These are phyloP conservation scores for Dipteronia dyeriana DNA, from an alignment of 345 rosid genomes.

Conservation along the genomic window DNA sequence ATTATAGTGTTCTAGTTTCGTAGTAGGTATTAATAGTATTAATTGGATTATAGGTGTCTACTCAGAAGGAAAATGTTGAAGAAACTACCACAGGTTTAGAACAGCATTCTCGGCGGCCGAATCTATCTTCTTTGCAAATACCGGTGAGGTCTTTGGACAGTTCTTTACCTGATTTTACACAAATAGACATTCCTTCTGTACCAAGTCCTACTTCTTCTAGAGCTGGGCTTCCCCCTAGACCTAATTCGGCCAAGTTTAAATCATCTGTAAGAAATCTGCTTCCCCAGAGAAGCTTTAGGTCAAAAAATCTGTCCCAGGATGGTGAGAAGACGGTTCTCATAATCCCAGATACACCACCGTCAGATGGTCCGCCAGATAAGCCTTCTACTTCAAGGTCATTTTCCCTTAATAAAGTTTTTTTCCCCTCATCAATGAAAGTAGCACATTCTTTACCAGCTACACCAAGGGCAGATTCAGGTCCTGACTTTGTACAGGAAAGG, in stretches of 20 bases:
- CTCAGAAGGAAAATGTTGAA: conserved; percentile 14
- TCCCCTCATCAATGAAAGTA: conserved; percentile 37
- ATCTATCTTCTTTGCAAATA: conserved; percentile 47
- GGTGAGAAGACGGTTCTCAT: conserved; percentile 44
- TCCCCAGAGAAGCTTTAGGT: conserved; percentile 47
- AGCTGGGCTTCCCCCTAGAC: conserved; percentile 49
- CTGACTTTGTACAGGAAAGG: conserved; percentile 28
- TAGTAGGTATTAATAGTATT: too few relatives aligned
- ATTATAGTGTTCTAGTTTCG: too few relatives aligned
- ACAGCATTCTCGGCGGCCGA: conserved; percentile 40
- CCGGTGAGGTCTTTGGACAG: conserved; percentile 45
- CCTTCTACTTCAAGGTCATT: conserved; percentile 48
- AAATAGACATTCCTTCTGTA: conserved; percentile 30
- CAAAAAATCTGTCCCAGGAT: conserved; percentile 30
- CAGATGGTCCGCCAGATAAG: conserved; percentile 34
- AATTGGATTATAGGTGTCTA: background rate
- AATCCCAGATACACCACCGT: conserved; percentile 38
- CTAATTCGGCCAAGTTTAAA: conserved; percentile 48
- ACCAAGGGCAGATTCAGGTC: conserved; percentile 34
- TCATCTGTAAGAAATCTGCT: conserved; percentile 41
- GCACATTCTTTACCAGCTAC: conserved; percentile 50
- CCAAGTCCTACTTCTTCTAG: conserved; percentile 41
- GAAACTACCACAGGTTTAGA: conserved; percentile 15
- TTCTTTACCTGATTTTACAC: conserved; percentile 29
- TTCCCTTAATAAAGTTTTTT: conserved; percentile 47